Percentiles rank a stretch among this genome's conserved stretches.
These are phyloP conservation scores for Martensiomyces pterosporus DNA, from an alignment of 192 early-diverging fungal species.

Conservation along the genomic window DNA sequence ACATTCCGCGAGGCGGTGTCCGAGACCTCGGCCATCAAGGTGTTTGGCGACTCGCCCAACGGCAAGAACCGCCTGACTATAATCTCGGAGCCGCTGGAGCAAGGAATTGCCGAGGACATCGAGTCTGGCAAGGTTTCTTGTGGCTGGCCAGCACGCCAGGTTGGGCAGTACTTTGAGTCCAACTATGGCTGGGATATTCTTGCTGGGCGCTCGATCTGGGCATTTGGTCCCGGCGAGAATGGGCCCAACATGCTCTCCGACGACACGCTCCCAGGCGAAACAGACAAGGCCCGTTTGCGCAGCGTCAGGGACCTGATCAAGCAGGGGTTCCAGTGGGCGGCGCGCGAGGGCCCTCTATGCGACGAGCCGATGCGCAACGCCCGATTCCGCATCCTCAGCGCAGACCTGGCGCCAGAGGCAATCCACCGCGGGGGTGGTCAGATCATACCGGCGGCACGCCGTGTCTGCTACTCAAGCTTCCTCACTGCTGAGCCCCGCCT, in stretches of 20 bases:
- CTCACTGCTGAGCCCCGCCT: slow-evolving; percentile 91
- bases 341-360: slow-evolving; percentile 91
- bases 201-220: slow-evolving; percentile 93
- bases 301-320: slow-evolving; percentile 79
- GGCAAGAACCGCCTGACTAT: slow-evolving; percentile 97
- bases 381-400: slow-evolving; percentile 90
- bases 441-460: slow-evolving; percentile 92
- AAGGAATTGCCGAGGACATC: slow-evolving; percentile 89
- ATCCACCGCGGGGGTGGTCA: slow-evolving; percentile 94
- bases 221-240: slow-evolving; percentile 88
- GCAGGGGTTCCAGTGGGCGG: slow-evolving; percentile 98
- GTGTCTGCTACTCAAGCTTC: slow-evolving; percentile 96
- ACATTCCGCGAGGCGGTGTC: slow-evolving; percentile 93
- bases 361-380: slow-evolving; percentile 97
- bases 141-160: slow-evolving; percentile 66
- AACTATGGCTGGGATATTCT: slow-evolving; percentile 94
- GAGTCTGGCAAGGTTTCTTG: slow-evolving; percentile 69
- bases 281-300: slow-evolving; percentile 74
- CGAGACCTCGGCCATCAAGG: slow-evolving; percentile 90
- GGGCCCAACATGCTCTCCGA: slow-evolving; percentile 93
- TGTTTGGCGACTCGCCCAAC: slow-evolving; percentile 98
- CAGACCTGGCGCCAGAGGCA: slow-evolving; percentile 75
- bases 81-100: slow-evolving; percentile 92
- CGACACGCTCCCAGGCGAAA: slow-evolving; percentile 90
- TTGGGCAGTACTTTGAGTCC: slow-evolving; percentile 77